phyloP scores from a whole-genome alignment of 345 rosid genomes.

The Tarenaya hassleriana region DNA sequence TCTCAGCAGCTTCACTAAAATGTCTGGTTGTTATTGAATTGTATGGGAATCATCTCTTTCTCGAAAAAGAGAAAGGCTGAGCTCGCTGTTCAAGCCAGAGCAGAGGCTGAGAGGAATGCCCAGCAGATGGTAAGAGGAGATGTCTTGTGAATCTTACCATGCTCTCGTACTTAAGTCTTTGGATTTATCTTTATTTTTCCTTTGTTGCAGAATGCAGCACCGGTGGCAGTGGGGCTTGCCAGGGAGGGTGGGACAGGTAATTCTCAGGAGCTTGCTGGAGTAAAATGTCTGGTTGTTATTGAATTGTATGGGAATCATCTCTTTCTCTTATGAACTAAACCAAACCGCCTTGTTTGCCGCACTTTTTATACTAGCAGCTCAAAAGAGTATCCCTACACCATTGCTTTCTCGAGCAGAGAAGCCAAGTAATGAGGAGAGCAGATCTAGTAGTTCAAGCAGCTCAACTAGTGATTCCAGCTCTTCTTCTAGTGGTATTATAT shows the following conservation, averaged over 20 bases:
- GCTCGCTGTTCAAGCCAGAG: slow-evolving; percentile 75
- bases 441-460: slow-evolving; percentile 55
- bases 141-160: not conserved
- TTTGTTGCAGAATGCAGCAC: slow-evolving; percentile 42
- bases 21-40: not conserved
- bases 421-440: slow-evolving; percentile 55
- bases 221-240: slow-evolving; percentile 40
- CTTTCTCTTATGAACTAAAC: too few relatives aligned
- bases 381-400: slow-evolving; percentile 38
- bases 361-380: slow-evolving; percentile 53
- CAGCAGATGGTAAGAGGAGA: slow-evolving; percentile 48
- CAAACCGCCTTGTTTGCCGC: too few relatives aligned
- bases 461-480: slow-evolving; percentile 97
- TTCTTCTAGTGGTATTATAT: slow-evolving; percentile 72
- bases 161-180: slow-evolving; percentile 3
- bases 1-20: not conserved
- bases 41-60: too few relatives aligned
- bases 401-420: slow-evolving; percentile 43
- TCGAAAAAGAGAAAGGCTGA: slow-evolving; percentile 96
- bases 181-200: slow-evolving; percentile 2
- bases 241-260: slow-evolving; percentile 59
- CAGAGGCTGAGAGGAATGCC: slow-evolving; percentile 50
- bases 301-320: too few relatives aligned
- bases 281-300: not conserved
- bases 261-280: not conserved